Conservation (phyloP, 805 yeast species). For the Cyberlindnera nakhonratchasimensis region DNA sequence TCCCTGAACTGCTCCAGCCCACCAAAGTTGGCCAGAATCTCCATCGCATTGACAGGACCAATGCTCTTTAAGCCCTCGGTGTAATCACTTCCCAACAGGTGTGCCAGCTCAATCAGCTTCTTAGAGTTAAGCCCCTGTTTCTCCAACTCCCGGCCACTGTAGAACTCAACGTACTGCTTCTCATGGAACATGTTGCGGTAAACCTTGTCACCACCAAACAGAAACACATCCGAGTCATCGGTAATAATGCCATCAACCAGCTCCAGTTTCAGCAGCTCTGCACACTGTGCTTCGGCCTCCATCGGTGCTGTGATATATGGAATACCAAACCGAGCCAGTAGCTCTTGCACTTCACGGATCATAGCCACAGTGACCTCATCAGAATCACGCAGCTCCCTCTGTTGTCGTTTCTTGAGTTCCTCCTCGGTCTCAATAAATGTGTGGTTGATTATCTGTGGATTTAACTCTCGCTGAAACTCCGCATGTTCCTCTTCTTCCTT, state of each 20-base stretch:
- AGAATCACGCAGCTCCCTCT: constrained; percentile 75
- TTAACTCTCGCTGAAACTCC: constrained; percentile 47
- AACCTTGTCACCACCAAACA: constrained; percentile 82
- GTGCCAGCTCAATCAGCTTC: constrained; percentile 75
- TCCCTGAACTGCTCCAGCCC: constrained; percentile 35
- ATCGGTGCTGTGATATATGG: constrained; percentile 95
- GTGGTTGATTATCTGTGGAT: constrained; percentile 21
- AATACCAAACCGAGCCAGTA: constrained; percentile 83
- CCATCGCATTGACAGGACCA: constrained; percentile 93
- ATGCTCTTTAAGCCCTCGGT: constrained; percentile 90
- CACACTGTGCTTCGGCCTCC: constrained; percentile 99
- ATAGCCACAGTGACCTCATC: constrained; percentile 86
- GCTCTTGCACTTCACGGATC: constrained; percentile 88
- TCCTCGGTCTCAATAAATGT: constrained; percentile 37
- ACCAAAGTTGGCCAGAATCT: constrained; percentile 81
- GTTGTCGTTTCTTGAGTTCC: constrained; percentile 55
- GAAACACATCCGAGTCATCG: constrained; percentile 94
- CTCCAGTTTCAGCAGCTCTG: constrained; percentile 60
- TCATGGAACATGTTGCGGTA: constrained; percentile 95
- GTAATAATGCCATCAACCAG: constrained; percentile 94
- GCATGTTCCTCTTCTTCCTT: constrained; percentile 74
- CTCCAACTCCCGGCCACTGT: constrained; percentile 55
- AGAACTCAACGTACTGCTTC: constrained; percentile 86
- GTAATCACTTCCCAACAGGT: constrained; percentile 89
- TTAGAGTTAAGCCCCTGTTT: constrained; percentile 63